Conservation (phyloP, 1,284 basidiomycete genomes). For the Takashimella tepidaria region DNA sequence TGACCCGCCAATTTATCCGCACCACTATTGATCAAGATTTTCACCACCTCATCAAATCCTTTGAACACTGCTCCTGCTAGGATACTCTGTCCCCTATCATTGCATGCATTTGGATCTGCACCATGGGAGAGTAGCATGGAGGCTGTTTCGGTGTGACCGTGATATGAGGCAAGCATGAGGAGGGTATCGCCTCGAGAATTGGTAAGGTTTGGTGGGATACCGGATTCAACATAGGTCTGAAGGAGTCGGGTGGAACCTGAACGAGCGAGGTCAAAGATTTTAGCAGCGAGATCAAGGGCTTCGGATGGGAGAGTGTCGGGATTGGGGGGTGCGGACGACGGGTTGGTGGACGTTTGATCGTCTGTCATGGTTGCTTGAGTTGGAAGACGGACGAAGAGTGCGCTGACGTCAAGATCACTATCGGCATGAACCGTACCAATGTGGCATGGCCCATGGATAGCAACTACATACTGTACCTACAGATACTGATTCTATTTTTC, state of each 20-base stretch:
- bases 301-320: slow-evolving; percentile 28
- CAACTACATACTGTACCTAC: too few relatives aligned
- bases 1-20: slow-evolving; percentile 65
- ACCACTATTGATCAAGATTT: slow-evolving; percentile 57
- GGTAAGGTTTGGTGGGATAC: slow-evolving; percentile 70
- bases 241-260: slow-evolving; percentile 53
- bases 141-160: slow-evolving; percentile 61
- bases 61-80: slow-evolving; percentile 81
- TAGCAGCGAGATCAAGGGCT: slow-evolving; percentile 64
- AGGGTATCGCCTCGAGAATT: slow-evolving; percentile 73
- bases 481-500: too few relatives aligned
- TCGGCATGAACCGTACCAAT: too few relatives aligned
- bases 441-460: too few relatives aligned
- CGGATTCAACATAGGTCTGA: slow-evolving; percentile 62
- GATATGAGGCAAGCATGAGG: slow-evolving; percentile 77
- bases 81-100: slow-evolving; percentile 72
- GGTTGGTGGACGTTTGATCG: too few relatives aligned
- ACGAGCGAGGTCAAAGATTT: slow-evolving; percentile 72
- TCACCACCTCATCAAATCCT: slow-evolving; percentile 58
- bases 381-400: too few relatives aligned
- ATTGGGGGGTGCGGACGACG: too few relatives aligned
- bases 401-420: too few relatives aligned
- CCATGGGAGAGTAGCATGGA: slow-evolving; percentile 55
- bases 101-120: slow-evolving; percentile 65
- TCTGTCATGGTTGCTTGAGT: too few relatives aligned